These are phyloP conservation scores for Podaxis mareebaensis DNA, from an alignment of 768 basidiomycete species.

Conservation along the genomic window DNA sequence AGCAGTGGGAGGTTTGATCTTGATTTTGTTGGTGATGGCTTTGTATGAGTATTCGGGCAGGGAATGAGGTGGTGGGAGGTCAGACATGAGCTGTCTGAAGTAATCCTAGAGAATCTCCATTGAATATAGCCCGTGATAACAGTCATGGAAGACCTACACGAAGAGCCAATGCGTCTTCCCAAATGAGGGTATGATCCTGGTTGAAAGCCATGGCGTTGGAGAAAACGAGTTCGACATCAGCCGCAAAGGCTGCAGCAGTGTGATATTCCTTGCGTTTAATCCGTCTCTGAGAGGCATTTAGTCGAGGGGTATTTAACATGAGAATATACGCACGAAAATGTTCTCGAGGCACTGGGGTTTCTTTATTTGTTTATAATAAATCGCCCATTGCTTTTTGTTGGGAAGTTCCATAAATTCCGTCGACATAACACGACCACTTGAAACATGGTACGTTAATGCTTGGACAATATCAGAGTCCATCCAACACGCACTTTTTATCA, in stretches of 20 bases:
- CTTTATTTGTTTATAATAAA: constrained; percentile 80
- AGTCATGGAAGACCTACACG: constrained; percentile 44
- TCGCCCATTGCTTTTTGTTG: constrained; percentile 72
- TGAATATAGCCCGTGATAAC: neutral
- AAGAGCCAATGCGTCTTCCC: constrained; percentile 73
- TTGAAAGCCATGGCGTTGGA: constrained; percentile 89
- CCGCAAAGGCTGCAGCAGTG: constrained; percentile 68
- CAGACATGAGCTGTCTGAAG: constrained; percentile 76
- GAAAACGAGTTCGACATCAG: constrained; percentile 89
- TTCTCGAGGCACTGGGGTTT: constrained; percentile 77
- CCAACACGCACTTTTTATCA: constrained; percentile 59
- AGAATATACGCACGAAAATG: constrained; percentile 59
- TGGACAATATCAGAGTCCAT: constrained; percentile 4
- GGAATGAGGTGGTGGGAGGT: constrained; percentile 67
- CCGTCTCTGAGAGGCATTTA: constrained; percentile 57
- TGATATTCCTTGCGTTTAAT: constrained; percentile 80
- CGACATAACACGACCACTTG: constrained; percentile 67
- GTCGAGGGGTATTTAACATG: constrained; percentile 9
- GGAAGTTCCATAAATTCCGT: constrained; percentile 86
- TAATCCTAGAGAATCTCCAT: constrained; percentile 48
- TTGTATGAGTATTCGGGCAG: constrained; percentile 63
- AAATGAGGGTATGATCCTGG: constrained; percentile 79
- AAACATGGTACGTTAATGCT: neutral
- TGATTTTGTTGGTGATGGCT: constrained; percentile 58
- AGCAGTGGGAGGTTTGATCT: constrained; percentile 63